Conservation (phyloP, 2,329 filamentous ascomycete species). For the Cladosporium austrohemisphaericum region DNA sequence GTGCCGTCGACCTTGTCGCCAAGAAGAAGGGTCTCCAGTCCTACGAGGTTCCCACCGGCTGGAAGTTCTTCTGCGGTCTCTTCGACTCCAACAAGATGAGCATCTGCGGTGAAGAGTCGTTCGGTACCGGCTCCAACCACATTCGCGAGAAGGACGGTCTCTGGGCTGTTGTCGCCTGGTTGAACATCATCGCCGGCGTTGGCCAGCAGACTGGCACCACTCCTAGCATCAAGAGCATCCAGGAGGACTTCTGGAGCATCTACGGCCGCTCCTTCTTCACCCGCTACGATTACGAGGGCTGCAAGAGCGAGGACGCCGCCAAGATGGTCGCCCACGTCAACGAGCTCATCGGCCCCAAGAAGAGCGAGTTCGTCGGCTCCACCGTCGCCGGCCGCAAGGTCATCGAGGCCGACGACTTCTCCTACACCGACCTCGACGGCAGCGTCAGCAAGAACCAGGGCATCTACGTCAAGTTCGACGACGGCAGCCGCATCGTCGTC, state of each 20-base stretch:
- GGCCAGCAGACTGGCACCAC: constrained; percentile 76
- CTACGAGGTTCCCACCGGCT: constrained; percentile 97
- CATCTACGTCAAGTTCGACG: constrained; percentile 89
- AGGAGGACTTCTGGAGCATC: constrained; percentile 92
- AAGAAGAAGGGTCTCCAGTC: constrained; percentile 86
- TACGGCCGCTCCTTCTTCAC: constrained; percentile 99
- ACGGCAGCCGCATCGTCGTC: constrained; percentile 91
- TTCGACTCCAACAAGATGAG: constrained; percentile 95
- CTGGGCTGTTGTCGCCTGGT: constrained; percentile 95
- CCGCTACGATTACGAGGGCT: constrained; percentile 95
- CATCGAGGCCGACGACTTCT: constrained; percentile 88
- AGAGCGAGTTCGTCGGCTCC: constrained; percentile 75
- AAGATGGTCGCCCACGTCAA: constrained; percentile 81
- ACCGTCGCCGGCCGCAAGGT: constrained; percentile 80
- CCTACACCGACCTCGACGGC: constrained; percentile 97
- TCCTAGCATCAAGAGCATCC: constrained; percentile 92
- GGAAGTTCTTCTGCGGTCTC: constrained; percentile 98
- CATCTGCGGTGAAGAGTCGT: constrained; percentile 97
- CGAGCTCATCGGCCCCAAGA: constrained; percentile 67
- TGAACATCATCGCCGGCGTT: constrained; percentile 96
- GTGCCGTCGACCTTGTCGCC: constrained; percentile 91
- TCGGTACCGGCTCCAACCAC: constrained; percentile 97
- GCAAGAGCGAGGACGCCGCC: constrained; percentile 84
- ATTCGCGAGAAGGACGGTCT: constrained; percentile 98
- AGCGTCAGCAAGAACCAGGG: constrained; percentile 95